These are phyloP conservation scores for Ammopiptanthus mongolicus DNA, from an alignment of 306 rosid species.

Conservation along the genomic window DNA sequence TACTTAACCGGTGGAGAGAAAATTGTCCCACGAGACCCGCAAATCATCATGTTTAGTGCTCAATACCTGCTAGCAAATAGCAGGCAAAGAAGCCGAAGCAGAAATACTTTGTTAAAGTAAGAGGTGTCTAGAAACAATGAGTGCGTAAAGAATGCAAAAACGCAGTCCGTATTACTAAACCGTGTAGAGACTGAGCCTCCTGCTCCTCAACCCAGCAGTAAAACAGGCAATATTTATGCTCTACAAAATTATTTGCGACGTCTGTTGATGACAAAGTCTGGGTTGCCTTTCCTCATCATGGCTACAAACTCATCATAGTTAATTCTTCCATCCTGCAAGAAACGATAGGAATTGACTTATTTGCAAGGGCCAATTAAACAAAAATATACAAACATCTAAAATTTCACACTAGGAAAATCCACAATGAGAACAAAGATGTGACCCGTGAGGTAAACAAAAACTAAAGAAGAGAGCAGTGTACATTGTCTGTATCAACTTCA, in stretches of 20 bases:
- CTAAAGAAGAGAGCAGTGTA: conserved; percentile 30
- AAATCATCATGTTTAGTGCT: neutral
- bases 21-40: neutral
- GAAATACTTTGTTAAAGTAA: neutral
- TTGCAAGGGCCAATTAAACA: neutral
- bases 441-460: neutral
- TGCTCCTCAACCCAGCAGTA: no score
- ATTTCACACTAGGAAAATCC: neutral
- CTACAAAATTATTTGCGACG: conserved; percentile 46
- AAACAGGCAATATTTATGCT: neutral
- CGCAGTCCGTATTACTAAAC: neutral
- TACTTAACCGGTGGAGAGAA: neutral
- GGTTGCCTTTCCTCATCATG: conserved; percentile 95
- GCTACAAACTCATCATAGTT: conserved; percentile 89
- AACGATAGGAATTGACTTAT: conserved; percentile 4
- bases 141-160: neutral
- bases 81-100: neutral
- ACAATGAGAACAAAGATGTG: neutral
- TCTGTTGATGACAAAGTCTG: conserved; percentile 53
- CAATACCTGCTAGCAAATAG: neutral
- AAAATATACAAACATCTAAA: neutral
- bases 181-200: neutral
- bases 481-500: conserved; percentile 87
- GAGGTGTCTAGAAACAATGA: neutral
- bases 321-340: conserved; percentile 79